phyloP scores from a whole-genome alignment of 768 basidiomycete species.

The Cytidiella melzeri region DNA sequence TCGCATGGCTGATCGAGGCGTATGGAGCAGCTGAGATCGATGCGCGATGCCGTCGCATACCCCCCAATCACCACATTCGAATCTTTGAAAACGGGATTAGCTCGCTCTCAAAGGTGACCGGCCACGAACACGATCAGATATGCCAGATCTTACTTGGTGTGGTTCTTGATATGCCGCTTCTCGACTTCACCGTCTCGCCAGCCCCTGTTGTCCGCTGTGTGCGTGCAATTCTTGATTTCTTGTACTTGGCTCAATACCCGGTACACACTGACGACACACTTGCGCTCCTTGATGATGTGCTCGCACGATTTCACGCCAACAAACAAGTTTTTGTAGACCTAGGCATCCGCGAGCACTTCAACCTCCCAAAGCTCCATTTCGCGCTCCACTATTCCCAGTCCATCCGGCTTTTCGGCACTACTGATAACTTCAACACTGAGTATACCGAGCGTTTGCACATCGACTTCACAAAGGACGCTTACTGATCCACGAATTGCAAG shows the following conservation, averaged over 20 bases:
- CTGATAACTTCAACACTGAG: conserved; percentile 25
- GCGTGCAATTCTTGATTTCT: conserved; percentile 20
- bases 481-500: conserved; percentile 21
- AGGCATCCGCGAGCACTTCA: conserved; percentile 15
- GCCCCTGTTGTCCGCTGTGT: conserved; percentile 10
- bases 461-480: conserved; percentile 32
- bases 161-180: conserved; percentile 13
- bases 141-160: conserved; percentile 23
- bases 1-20: conserved; percentile 17
- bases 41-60: conserved; percentile 14
- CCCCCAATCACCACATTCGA: conserved; percentile 17
- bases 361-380: conserved; percentile 19
- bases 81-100: conserved; percentile 21
- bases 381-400: conserved; percentile 16
- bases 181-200: no score
- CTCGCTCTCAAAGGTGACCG: conserved; percentile 14
- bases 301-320: conserved; percentile 16
- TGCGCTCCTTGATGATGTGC: conserved; percentile 8
- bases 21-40: conserved; percentile 14
- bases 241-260: conserved; percentile 20
- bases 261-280: conserved; percentile 15
- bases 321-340: conserved; percentile 20
- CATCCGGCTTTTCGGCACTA: conserved; percentile 17
- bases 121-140: conserved; percentile 27
- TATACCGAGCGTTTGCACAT: conserved; percentile 34